Base-by-base conservation (phyloP, 495 filamentous ascomycete genomes). In the Margaritispora aquatica region DNA sequence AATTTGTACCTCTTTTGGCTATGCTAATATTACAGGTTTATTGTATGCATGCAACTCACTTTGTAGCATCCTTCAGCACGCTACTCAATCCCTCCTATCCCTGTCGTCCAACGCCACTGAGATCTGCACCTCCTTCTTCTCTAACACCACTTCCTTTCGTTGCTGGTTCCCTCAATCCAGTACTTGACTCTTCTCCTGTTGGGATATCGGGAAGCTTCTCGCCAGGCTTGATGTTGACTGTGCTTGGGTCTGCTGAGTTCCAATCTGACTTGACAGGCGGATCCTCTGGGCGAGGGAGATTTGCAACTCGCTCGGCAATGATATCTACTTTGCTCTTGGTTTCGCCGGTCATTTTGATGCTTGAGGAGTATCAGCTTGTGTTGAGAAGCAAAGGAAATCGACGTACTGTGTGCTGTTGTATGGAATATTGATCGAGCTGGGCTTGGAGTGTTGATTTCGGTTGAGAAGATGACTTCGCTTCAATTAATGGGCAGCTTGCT, bases 231-330 rank as follows among this genome's bases (percentile, higher is more conserved):
- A 89, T 84, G 64, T 87, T 86, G 66, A 88, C 82, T 22, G 74
- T 87, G 57, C 82, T 75, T 46, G 76, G 75, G 58, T 92, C 88
- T 54, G 77, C 74, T 7, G 86, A 87, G 67, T 90, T 84, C 82
- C 83, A 92, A 72, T 89, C 89, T n/a, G 87, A 87, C 20, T 82
- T 71, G 15, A 74, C 72, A 0, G 89, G 89, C 3, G 89, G 88
- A 36, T 92, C 73, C 1, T 93, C 87, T 13, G 90, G 90, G 48
- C 93, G 79, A 27, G 88, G 88, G 21, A 95, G 83, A 72, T 90
- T 89, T 65, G 84, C 70, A 71, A 83, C 75, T 67, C 73, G 75
- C 66, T 87, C 70, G 20, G 84, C 84, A 63, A 91, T 86, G 71
- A 85, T 74, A 47, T 83, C 71, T 54, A 73, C 64, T 70, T 90